phyloP scores from a whole-genome alignment of 2,329 filamentous ascomycete genomes.

The Apiospora koreana region DNA sequence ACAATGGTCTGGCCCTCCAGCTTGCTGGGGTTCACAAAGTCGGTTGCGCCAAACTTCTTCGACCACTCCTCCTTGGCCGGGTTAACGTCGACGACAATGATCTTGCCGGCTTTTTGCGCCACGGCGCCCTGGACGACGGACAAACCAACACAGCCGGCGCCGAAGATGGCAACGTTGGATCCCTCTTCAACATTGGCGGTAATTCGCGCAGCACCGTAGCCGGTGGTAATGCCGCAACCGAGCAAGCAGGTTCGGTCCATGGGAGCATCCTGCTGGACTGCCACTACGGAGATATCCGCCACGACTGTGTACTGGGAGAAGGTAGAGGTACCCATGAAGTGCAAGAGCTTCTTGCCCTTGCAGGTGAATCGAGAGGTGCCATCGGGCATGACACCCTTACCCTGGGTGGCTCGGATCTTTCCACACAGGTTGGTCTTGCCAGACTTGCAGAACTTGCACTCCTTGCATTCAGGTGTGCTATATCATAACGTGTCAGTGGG shows the following conservation, averaged over 20 bases:
- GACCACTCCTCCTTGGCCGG: constrained; percentile 88
- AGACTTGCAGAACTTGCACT: constrained; percentile 99
- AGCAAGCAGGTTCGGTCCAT: constrained; percentile 97
- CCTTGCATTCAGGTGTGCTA: constrained; percentile 92
- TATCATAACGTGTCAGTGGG: constrained; percentile 13
- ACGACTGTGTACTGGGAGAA: constrained; percentile 99
- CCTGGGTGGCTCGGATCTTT: constrained; percentile 97
- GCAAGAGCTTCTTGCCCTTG: constrained; percentile 91
- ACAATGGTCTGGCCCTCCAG: constrained; percentile 79
- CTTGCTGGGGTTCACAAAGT: constrained; percentile 93
- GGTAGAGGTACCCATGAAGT: constrained; percentile 99
- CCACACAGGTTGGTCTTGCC: constrained; percentile 99
- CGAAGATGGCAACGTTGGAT: constrained; percentile 88
- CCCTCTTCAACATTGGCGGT: constrained; percentile 92
- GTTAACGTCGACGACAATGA: constrained; percentile 79
- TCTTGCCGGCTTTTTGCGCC: constrained; percentile 75
- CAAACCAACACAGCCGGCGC: constrained; percentile 92
- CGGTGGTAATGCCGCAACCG: constrained; percentile 97
- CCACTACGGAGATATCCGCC: constrained; percentile 96
- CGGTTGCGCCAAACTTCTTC: constrained; percentile 90
- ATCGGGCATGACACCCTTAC: constrained; percentile 95
- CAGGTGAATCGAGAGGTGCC: constrained; percentile 92
- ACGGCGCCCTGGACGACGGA: constrained; percentile 94
- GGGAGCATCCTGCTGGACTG: constrained; percentile 84
- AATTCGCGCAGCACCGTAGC: constrained; percentile 92